Percentiles rank a stretch among this genome's conserved stretches.
Conservation (phyloP, 2,329 filamentous ascomycete species). For the Xenoacremonium recifei region DNA sequence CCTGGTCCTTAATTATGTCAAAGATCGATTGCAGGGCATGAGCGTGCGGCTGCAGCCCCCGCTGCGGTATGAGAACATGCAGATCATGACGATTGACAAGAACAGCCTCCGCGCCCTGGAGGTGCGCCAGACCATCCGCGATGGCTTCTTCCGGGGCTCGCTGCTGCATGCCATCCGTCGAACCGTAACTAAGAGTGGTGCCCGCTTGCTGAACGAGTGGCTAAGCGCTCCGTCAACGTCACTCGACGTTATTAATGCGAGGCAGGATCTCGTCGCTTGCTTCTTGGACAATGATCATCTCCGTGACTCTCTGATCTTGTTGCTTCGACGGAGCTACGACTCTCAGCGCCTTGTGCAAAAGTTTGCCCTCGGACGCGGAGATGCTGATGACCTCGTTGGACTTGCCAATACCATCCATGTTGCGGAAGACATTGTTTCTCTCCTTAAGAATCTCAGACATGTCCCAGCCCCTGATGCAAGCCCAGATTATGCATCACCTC, state of each 20-base stretch:
- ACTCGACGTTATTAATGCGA: slow-evolving; percentile 70
- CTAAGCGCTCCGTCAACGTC: slow-evolving; percentile 92
- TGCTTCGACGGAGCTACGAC: slow-evolving; percentile 77
- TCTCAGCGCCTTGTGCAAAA: slow-evolving; percentile 89
- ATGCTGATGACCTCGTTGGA: slow-evolving; percentile 84
- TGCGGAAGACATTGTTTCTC: slow-evolving; percentile 62
- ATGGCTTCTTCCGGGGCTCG: slow-evolving; percentile 77
- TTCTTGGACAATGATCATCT: slow-evolving; percentile 68
- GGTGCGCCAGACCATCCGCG: slow-evolving; percentile 80
- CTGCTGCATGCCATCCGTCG: slow-evolving; percentile 84
- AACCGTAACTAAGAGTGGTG: slow-evolving; percentile 89
- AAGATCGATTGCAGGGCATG: slow-evolving; percentile 71
- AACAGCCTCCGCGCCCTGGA: slow-evolving; percentile 88
- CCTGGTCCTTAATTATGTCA: slow-evolving; percentile 81
- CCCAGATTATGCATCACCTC: background rate
- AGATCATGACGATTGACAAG: slow-evolving; percentile 88
- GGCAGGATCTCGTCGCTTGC: slow-evolving; percentile 77
- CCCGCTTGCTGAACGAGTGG: slow-evolving; percentile 79
- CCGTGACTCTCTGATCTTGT: slow-evolving; percentile 64
- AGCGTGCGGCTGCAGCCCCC: slow-evolving; percentile 84
- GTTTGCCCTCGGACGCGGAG: slow-evolving; percentile 88
- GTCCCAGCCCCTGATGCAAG: slow-evolving; percentile 8
- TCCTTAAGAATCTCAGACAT: slow-evolving; percentile 37
- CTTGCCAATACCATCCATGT: slow-evolving; percentile 78
- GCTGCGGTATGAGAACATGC: slow-evolving; percentile 66